Percentiles rank a stretch among this genome's conserved stretches.
Evolutionary conservation across 2,329 filamentous ascomycete species (phyloP).

Genomic region (Sporothrix brasiliensis): DNA sequence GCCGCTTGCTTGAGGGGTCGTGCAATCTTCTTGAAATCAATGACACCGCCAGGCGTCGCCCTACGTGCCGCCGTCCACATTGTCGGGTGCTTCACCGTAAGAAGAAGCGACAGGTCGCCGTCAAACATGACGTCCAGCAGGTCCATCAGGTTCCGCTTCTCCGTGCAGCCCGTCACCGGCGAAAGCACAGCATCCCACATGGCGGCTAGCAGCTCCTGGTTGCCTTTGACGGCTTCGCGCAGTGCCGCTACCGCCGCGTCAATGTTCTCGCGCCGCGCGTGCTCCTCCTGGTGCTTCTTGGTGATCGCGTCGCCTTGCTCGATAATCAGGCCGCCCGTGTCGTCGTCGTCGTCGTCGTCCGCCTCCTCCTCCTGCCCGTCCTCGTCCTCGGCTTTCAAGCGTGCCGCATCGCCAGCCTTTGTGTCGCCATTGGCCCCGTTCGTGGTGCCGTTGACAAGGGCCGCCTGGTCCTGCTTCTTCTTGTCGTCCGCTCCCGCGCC

Average conservation of each 20-base stretch:
- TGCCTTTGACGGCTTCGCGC: conserved; percentile 50
- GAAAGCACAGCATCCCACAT: conserved; percentile 57
- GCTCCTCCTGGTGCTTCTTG: conserved; percentile 50
- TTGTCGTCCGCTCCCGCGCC: conserved; percentile 30
- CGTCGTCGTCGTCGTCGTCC: conserved; percentile 40
- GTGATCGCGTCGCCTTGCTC: conserved; percentile 51
- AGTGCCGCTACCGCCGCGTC: conserved; percentile 54
- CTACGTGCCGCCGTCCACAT: conserved; percentile 48
- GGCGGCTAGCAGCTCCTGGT: conserved; percentile 49
- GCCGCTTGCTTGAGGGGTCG: conserved; percentile 31
- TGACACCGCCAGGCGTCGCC: conserved; percentile 30
- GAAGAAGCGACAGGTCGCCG: conserved; percentile 50
- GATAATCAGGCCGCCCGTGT: conserved; percentile 51
- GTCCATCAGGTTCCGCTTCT: conserved; percentile 56
- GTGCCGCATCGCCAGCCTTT: background rate
- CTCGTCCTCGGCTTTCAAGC: conserved; percentile 54
- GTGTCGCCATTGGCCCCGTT: conserved; percentile 48
- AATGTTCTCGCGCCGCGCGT: conserved; percentile 54
- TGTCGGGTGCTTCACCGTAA: conserved; percentile 53
- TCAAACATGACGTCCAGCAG: conserved; percentile 56
- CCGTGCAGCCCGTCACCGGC: conserved; percentile 50
- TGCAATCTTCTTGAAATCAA: conserved; percentile 36
- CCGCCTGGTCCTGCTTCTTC: background rate
- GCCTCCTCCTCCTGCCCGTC: conserved; percentile 31
- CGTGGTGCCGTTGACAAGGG: background rate